Evolutionary conservation across 1,139 yeast genomes (phyloP).

Genomic region (Suhomyces yuchorum): DNA sequence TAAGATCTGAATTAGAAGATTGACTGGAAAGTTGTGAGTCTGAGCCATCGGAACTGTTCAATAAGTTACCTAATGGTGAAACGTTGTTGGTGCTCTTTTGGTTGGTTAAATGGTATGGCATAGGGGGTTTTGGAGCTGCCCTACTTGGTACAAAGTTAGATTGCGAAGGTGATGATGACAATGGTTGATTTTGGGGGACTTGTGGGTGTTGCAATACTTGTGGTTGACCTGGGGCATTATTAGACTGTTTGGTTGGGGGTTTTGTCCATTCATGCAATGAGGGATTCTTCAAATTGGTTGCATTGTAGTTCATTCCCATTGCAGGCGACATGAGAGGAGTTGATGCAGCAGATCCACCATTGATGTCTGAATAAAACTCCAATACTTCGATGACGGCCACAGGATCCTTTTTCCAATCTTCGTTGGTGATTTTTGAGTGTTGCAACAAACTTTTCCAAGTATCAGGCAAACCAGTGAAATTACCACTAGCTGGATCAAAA

Average conservation of each 20-base stretch:
- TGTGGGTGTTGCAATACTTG: conserved; percentile 9
- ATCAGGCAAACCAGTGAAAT: conserved; percentile 76
- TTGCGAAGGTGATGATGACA: conserved; percentile 16
- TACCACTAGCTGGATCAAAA: conserved; percentile 72
- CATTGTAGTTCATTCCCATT: conserved; percentile 14
- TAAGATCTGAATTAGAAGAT: conserved; percentile 26
- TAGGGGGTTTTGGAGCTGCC: conserved; percentile 49
- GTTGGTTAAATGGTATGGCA: conserved; percentile 42
- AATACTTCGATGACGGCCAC: conserved; percentile 89
- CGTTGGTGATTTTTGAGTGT: conserved; percentile 78
- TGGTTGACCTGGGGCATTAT: conserved; percentile 11
- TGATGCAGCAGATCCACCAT: conserved; percentile 35
- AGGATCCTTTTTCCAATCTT: conserved; percentile 82
- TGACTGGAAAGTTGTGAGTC: background rate
- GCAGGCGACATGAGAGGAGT: conserved; percentile 35
- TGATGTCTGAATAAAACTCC: conserved; percentile 70
- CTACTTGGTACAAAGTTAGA: conserved; percentile 38
- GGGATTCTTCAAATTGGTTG: conserved; percentile 5
- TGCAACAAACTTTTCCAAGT: conserved; percentile 76
- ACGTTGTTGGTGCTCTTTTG: conserved; percentile 23
- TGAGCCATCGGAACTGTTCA: conserved; percentile 26
- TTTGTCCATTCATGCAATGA: conserved; percentile 45
- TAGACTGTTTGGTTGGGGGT: conserved; percentile 30
- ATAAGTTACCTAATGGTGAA: conserved; percentile 41
- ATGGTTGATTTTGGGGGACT: conserved; percentile 7